Percentiles rank a stretch among this genome's conserved stretches.
Evolutionary conservation across 768 basidiomycete genomes (phyloP).

Genomic region (Boletus rex-veris): DNA sequence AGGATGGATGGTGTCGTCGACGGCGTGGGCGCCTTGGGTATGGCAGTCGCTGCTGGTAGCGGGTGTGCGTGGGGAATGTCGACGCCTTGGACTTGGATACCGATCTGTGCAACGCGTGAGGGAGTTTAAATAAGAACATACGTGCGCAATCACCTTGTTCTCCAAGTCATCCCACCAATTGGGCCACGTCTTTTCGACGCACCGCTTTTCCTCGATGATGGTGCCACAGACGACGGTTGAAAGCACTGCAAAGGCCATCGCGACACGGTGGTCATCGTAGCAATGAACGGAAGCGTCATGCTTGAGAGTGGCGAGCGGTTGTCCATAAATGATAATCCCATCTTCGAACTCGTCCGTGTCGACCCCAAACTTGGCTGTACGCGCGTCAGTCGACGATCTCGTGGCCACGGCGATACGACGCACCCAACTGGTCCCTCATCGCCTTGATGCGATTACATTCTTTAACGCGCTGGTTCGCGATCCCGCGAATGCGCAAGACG

Average conservation of each 20-base stretch:
- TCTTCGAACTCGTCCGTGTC: slow-evolving; percentile 90
- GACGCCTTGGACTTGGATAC: slow-evolving; percentile 81
- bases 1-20: slow-evolving; percentile 58
- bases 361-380: slow-evolving; percentile 87
- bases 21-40: slow-evolving; percentile 12
- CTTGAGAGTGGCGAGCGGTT: slow-evolving; percentile 57
- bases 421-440: slow-evolving; percentile 94
- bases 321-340: slow-evolving; percentile 87
- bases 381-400: not conserved
- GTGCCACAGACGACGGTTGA: slow-evolving; percentile 70
- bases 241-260: slow-evolving; percentile 96
- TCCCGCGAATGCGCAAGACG: slow-evolving; percentile 84
- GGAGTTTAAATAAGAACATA: not conserved
- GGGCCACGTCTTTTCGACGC: slow-evolving; percentile 99
- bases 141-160: slow-evolving; percentile 66
- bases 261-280: slow-evolving; percentile 98
- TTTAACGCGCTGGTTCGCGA: slow-evolving; percentile 97
- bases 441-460: slow-evolving; percentile 96
- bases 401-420: slow-evolving; percentile 13
- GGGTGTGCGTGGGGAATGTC: slow-evolving; percentile 50
- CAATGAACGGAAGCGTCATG: slow-evolving; percentile 83
- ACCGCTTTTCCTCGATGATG: slow-evolving; percentile 90
- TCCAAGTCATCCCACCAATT: slow-evolving; percentile 99
- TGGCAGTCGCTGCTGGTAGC: slow-evolving; percentile 37
- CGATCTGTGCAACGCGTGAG: slow-evolving; percentile 55